phyloP scores from a whole-genome alignment of 2,329 filamentous ascomycete genomes.

The Sclerotinia glacialis region DNA sequence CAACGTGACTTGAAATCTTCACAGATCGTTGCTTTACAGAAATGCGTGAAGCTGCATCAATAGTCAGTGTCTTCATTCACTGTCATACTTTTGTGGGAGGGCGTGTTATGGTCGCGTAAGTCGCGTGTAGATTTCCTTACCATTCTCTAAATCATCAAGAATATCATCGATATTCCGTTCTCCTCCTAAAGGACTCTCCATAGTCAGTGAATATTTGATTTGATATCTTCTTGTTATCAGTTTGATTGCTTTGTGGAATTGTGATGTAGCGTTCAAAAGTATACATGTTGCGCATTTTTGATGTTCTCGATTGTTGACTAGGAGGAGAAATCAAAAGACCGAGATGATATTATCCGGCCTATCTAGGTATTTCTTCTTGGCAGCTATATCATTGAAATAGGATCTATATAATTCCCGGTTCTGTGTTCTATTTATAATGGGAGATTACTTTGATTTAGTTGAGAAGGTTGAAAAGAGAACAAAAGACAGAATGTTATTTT shows the following conservation, averaged over 20 bases:
- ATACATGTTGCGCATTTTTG: not conserved
- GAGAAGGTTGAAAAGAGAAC: not conserved
- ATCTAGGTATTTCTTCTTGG: not conserved
- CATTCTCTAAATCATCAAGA: constrained; percentile 33
- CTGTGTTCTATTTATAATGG: not conserved
- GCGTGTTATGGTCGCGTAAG: not conserved
- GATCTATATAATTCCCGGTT: not conserved
- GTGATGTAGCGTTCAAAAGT: not conserved
- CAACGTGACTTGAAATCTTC: constrained; percentile 61
- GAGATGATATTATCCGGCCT: not conserved
- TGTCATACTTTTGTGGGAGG: not conserved
- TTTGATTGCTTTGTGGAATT: not conserved
- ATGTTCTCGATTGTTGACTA: not conserved
- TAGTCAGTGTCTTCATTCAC: constrained; percentile 20
- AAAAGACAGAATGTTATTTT: not conserved
- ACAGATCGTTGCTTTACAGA: constrained; percentile 64
- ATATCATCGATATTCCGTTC: constrained; percentile 27
- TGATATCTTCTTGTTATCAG: not conserved
- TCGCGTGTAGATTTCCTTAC: constrained; percentile 31
- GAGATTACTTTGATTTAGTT: not conserved
- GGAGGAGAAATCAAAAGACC: not conserved
- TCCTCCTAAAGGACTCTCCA: constrained; percentile 1
- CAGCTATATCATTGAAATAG: not conserved
- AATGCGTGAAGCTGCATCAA: constrained; percentile 51
- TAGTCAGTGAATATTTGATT: not conserved